Evolutionary conservation across 495 filamentous ascomycete species (phyloP), one percentile per base, ranked within the genome.

Genomic region (Penicillium salamii): DNA sequence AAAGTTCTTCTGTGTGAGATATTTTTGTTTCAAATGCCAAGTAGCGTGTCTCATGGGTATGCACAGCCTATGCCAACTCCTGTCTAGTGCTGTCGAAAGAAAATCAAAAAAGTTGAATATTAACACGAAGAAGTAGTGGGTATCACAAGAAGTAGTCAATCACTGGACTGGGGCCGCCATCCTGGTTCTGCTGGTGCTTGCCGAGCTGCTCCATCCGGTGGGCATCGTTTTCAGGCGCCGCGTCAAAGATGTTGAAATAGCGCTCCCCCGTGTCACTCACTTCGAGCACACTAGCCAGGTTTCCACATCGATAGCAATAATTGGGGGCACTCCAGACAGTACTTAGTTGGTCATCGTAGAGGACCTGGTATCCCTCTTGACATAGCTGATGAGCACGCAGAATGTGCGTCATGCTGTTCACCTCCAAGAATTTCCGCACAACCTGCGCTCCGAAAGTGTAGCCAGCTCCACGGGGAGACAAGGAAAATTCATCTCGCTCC

Each of bases 241-340:
- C 95, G 40, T 93, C 89, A 65, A 98, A 98, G 11, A 97, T 90
- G 66, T 98, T 98, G 70, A 97, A 98, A 59, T 84, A 93, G 45
- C 91, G 75, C 69, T 96, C 89, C 13, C 92, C 93, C 11, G 83
- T 82, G 65, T 96, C 89, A 62, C 89, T 89, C 34, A 98, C 95
- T 70, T 98, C 93, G 12, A 98, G 75, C 23, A 98, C 93, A 69
- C 89, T 95, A 8, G 93, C 93, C 80, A 97, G 85, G 62, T 98
- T 98, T 15, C 93, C 93, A 68, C 93, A 98, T 14, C 91, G 77
- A 65, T 96, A 96, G 70, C 91, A 97, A 69, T 97, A 97, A 59
- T 97, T 97, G 3, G 91, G 91, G 2, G 91, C 93, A 63, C 89
- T 95, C 93, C 93, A 98, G 3, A 98, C 93, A 3, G 95, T 97